These are phyloP conservation scores for Verticillium dahliae DNA, from an alignment of 2,329 filamentous ascomycete genomes.

Conservation along the genomic window DNA sequence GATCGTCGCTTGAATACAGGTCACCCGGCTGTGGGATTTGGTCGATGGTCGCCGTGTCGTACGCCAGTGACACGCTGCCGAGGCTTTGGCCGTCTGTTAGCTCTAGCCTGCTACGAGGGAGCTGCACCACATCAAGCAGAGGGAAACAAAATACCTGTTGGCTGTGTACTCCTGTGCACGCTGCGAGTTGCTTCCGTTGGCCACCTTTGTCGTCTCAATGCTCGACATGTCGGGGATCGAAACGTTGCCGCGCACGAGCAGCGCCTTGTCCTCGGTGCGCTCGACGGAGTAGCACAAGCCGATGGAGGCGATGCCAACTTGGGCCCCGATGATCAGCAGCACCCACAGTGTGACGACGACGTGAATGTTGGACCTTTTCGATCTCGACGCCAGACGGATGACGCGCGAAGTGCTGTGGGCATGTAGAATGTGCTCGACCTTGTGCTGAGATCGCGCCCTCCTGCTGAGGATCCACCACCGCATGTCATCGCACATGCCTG, in stretches of 20 bases:
- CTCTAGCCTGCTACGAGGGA: too few species aligned
- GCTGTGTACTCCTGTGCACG: conserved; percentile 34
- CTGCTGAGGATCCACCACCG: conserved; percentile 38
- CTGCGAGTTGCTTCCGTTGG: conserved; percentile 14
- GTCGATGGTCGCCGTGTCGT: conserved; percentile 11
- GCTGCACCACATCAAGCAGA: too few species aligned
- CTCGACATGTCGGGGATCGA: conserved; percentile 27
- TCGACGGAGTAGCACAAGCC: conserved; percentile 36
- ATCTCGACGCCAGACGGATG: conserved; percentile 18
- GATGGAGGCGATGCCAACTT: conserved; percentile 34
- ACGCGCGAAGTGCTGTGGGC: conserved; percentile 23
- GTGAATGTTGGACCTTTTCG: conserved; percentile 18
- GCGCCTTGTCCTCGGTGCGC: conserved; percentile 21
- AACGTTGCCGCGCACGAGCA: conserved; percentile 25
- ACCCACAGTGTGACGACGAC: conserved; percentile 20
- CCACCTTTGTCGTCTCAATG: conserved; percentile 22
- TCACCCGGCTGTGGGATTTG: conserved; percentile 19
- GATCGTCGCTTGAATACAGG: conserved; percentile 21
- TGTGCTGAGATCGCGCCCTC: conserved; percentile 25
- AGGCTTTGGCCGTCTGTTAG: conserved; percentile 20
- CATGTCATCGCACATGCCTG: conserved; percentile 34
- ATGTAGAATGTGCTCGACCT: conserved; percentile 25
- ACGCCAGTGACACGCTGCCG: conserved; percentile 27
- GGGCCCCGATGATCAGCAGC: conserved; percentile 26
- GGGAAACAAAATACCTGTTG: conserved; percentile 23